These are phyloP conservation scores for Lunularia cruciata DNA, from an alignment of 225 moss, liverwort and hornwort genomes.

Conservation along the genomic window DNA sequence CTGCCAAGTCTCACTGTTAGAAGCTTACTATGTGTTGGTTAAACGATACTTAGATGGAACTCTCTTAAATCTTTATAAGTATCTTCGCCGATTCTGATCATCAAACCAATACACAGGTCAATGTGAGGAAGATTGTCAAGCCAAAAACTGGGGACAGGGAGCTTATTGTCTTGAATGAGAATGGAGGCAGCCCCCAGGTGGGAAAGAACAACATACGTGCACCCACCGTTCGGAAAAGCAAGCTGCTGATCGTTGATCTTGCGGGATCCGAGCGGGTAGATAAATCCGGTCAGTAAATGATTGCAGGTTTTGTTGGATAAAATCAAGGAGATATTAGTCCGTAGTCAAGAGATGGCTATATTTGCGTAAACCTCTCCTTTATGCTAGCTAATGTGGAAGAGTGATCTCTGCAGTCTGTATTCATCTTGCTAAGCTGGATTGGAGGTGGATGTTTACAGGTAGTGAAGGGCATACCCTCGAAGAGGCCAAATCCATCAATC, in stretches of 20 bases:
- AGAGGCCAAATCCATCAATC: conserved; percentile 96
- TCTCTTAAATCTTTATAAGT: too few species aligned
- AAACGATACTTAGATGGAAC: too few species aligned
- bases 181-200: conserved; percentile 59
- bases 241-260: conserved; percentile 88
- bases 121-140: conserved; percentile 75
- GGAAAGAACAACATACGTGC: conserved; percentile 66
- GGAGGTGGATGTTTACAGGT: conserved; percentile 41
- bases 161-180: conserved; percentile 47
- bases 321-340: too few species aligned
- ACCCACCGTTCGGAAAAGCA: conserved; percentile 74
- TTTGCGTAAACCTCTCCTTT: too few species aligned
- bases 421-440: not conserved
- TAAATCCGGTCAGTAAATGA: conserved; percentile 60
- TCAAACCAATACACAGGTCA: conserved; percentile 56
- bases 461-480: conserved; percentile 97
- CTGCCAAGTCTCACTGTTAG: too few species aligned
- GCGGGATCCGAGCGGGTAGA: conserved; percentile 92
- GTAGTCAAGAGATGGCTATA: not conserved
- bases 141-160: conserved; percentile 58
- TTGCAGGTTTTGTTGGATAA: too few species aligned
- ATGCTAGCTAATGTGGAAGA: too few species aligned
- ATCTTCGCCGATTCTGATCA: too few species aligned
- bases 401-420: too few species aligned
- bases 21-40: too few species aligned